A percentile compares a stretch with the other conserved stretches of the same genome.
Evolutionary conservation across 441 rosid genomes (phyloP).

Genomic region (Francoa sonchifolia): DNA sequence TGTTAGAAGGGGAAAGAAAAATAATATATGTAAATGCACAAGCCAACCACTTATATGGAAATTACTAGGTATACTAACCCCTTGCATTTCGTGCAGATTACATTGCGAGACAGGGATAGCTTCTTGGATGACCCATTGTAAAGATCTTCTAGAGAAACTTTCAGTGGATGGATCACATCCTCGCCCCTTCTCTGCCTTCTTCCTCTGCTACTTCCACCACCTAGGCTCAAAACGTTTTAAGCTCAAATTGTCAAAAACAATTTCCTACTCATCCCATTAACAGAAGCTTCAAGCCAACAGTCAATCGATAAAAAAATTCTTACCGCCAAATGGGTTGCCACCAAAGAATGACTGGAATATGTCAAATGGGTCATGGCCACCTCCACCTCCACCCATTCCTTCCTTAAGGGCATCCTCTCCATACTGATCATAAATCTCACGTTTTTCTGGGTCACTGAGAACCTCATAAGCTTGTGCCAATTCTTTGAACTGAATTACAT

Average conservation of each 20-base stretch:
- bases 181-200: constrained; percentile 85
- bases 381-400: constrained; percentile 78
- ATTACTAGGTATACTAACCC: constrained; percentile 53
- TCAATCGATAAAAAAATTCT: background rate
- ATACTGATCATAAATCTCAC: constrained; percentile 81
- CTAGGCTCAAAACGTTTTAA: constrained; percentile 12
- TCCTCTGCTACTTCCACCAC: constrained; percentile 69
- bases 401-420: constrained; percentile 96
- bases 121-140: constrained; percentile 75
- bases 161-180: constrained; percentile 74
- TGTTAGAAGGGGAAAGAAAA: background rate
- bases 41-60: background rate
- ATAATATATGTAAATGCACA: background rate
- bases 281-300: too few species aligned
- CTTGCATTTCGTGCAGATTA: constrained; percentile 71
- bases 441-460: constrained; percentile 77
- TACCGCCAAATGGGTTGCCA: constrained; percentile 66
- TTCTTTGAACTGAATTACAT: constrained; percentile 58
- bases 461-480: constrained; percentile 96
- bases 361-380: constrained; percentile 83
- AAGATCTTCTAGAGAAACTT: constrained; percentile 73
- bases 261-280: background rate
- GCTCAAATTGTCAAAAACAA: background rate
- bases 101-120: constrained; percentile 60
- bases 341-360: constrained; percentile 91